Evolutionary conservation across 768 basidiomycete genomes (phyloP), one percentile per base, ranked within the genome.

Genomic region (Trametes meyenii): DNA sequence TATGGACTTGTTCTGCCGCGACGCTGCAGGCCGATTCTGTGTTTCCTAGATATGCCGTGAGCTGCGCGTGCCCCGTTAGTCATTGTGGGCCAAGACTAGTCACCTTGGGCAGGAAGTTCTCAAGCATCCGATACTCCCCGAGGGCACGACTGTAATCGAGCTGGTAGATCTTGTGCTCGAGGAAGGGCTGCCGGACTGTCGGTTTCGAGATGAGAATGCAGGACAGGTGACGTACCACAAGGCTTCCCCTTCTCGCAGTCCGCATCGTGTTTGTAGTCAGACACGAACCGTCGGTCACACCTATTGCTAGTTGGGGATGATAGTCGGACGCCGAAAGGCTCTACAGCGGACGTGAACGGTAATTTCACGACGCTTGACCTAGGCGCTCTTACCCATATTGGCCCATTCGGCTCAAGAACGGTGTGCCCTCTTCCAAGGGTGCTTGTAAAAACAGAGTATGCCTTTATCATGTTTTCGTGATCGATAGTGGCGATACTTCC

Each of bases 101-200:
- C 64, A 87, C 94, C 74, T 87, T 84, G 1, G 95, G 92, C 7
- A 89, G 72, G 66, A 96, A 87, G 23, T 85, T 83, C 60, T 98
- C 96, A n/a, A 95, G 75, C 87, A 98, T 93, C 23, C 96, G 81
- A 70, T 84, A 94, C 61, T 92, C 85, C 21, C 85, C 84, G 0
- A 83, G 84, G 7, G 80, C 83, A 42, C 89, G 85, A 66, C 86
- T 94, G 68, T 92, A 94, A 73, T 98, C 96, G 54, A 98, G 80
- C 69, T 92, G 90, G 68, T 85, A 97, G 17, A 96, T 80, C 72
- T 85, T 87, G 71, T 92, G 88, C 16, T 86, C 79, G 63, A 93
- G 85, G 68, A 90, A 88, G 0, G 90, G 88, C 89, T 92, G 62
- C 29, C 29, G 55, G n/a, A 19, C 5, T 3, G 21, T 55, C 21